Evolutionary conservation across 495 filamentous ascomycete species (phyloP), one percentile per base, ranked within the genome.

Genomic region (Xanthoparmelia taractica): DNA sequence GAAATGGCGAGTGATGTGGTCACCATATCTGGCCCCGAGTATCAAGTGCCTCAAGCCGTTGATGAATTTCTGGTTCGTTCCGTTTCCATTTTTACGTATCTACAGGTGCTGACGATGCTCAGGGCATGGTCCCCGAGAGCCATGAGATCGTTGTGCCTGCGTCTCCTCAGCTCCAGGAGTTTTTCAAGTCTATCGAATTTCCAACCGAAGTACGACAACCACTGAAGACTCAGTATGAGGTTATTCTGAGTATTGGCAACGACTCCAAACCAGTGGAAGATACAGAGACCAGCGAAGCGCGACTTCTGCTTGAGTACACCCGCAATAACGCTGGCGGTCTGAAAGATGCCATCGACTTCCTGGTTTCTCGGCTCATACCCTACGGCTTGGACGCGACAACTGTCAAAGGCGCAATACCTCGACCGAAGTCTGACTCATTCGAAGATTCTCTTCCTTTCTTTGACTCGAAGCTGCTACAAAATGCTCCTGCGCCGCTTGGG

Each of bases 391-490:
- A 96, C 66, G 86, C 87, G 4, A 89, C 83, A 52, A 85, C 90
- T 29, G 85, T 99, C 67, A 96, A 94, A 73, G 94, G 95, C 58
- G 87, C 91, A 18, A 93, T 97, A 65, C 91, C 93, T 0, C 87
- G 93, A 54, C 95, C 94, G 58, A 97, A 97, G 78, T 97, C 94
- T 7, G 94, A 99, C 75, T 96, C 94, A 1, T 99, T 97, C 70
- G 94, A 97, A 70, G 95, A 97, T 65, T 92, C 91, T 47, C 82
- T 96, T 37, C 92, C 90, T 33, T 97, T 90, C 79, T 99, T 99
- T 74, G 88, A 96, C 73, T 94, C 92, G 0, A 97, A 97, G 76
- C 77, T 99, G 38, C 80, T 99, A 40, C 95, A 97, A 73, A 89
- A 92, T 70, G 90, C 90, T 13, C 91, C 91, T 36, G 84, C 85